A percentile compares a stretch with the other conserved stretches of the same genome.
Conservation (phyloP, 768 basidiomycete genomes). For the Podaxis rugospora region DNA sequence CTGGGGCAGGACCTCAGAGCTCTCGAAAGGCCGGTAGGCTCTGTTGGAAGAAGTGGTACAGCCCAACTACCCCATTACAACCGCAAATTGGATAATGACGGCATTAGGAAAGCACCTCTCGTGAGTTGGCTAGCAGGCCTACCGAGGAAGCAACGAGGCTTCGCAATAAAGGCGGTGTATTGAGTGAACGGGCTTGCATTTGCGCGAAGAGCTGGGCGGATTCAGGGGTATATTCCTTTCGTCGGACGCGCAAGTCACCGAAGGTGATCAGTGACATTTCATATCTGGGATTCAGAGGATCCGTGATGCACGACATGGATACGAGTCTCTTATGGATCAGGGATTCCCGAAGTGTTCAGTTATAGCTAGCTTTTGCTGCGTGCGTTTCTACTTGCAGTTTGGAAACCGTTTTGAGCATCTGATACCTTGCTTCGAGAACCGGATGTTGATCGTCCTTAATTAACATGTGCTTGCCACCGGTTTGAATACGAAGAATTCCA, state of each 20-base stretch:
- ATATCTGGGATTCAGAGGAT: background rate
- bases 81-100: background rate
- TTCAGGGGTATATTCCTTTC: background rate
- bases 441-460: too few species aligned
- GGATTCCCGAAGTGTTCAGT: too few species aligned
- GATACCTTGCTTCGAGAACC: too few species aligned
- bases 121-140: background rate
- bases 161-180: background rate
- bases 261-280: background rate
- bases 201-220: background rate
- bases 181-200: background rate
- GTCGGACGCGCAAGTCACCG: background rate
- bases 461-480: background rate
- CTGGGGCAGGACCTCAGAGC: background rate
- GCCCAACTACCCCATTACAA: background rate
- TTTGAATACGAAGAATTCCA: background rate
- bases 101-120: conserved; percentile 1
- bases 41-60: background rate
- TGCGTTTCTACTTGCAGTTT: too few species aligned
- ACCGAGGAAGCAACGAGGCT: background rate
- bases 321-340: background rate
- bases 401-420: too few species aligned
- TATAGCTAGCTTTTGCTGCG: too few species aligned
- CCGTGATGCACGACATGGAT: background rate
- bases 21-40: background rate